Evolutionary conservation across 371 early-diverging fungal genomes (phyloP).

Genomic region (Syncephalastrum sp.): DNA sequence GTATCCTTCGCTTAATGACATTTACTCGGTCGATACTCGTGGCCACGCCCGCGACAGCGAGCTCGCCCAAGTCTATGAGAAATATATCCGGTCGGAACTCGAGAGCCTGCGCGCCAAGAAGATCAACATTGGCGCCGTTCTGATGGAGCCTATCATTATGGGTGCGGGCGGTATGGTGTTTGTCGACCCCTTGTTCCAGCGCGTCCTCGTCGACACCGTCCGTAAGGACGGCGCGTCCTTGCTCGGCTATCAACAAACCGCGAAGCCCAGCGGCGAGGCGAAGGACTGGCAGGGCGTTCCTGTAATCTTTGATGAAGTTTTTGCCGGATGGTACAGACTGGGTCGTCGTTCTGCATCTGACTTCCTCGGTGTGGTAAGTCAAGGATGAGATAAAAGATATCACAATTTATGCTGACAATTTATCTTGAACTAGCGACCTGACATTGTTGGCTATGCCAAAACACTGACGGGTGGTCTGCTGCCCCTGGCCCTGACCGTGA

Average conservation of each 20-base stretch:
- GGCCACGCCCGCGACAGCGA: slow-evolving; percentile 20
- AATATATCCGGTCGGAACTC: slow-evolving; percentile 48
- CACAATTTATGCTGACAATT: background rate
- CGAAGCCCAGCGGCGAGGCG: slow-evolving; percentile 9
- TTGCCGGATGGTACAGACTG: slow-evolving; percentile 78
- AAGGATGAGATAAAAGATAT: background rate
- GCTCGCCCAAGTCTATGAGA: slow-evolving; percentile 47
- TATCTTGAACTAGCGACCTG: slow-evolving; percentile 55
- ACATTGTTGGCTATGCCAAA: slow-evolving; percentile 81
- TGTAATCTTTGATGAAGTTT: slow-evolving; percentile 84
- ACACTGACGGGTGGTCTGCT: slow-evolving; percentile 77
- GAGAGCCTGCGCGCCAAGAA: slow-evolving; percentile 39
- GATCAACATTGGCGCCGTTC: slow-evolving; percentile 69
- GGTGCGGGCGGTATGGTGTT: slow-evolving; percentile 87
- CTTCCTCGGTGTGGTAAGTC: slow-evolving; percentile 64
- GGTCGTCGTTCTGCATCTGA: slow-evolving; percentile 66
- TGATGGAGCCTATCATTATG: slow-evolving; percentile 80
- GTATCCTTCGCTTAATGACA: slow-evolving; percentile 30
- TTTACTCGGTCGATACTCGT: slow-evolving; percentile 35
- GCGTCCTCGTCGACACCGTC: slow-evolving; percentile 59
- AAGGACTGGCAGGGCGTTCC: slow-evolving; percentile 61
- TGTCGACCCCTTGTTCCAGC: slow-evolving; percentile 82
- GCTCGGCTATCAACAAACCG: slow-evolving; percentile 23
- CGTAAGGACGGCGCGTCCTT: slow-evolving; percentile 48
- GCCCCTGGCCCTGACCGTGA: slow-evolving; percentile 73